These are phyloP conservation scores for Microcyclospora tardicrescens DNA, from an alignment of 2,329 filamentous ascomycete genomes.

Conservation along the genomic window DNA sequence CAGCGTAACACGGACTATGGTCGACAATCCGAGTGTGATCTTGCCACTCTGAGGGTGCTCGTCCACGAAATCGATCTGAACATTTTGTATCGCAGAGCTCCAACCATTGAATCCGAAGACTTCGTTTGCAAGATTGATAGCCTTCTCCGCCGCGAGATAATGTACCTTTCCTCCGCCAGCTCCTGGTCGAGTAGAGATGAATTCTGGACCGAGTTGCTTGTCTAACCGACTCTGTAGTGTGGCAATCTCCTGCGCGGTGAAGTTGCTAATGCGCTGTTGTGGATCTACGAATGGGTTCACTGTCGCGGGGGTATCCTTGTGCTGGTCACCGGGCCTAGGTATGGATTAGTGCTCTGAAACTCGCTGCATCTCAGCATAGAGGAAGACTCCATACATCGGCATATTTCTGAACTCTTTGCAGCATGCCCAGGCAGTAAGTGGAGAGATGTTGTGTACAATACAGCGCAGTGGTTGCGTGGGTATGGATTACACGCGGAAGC, in stretches of 20 bases:
- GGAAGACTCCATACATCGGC: too few relatives aligned
- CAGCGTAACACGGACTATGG: conserved; percentile 80
- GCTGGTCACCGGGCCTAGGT: conserved; percentile 24
- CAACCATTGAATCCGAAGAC: conserved; percentile 96
- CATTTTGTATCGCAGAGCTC: conserved; percentile 90
- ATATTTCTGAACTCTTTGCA: too few relatives aligned
- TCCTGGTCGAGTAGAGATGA: conserved; percentile 75
- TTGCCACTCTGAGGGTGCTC: conserved; percentile 66
- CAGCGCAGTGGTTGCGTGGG: too few relatives aligned
- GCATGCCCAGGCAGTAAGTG: too few relatives aligned
- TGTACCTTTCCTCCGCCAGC: conserved; percentile 77
- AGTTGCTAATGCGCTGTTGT: conserved; percentile 57
- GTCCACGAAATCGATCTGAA: conserved; percentile 91
- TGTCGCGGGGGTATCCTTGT: conserved; percentile 26
- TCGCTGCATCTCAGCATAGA: too few relatives aligned
- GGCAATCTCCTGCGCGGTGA: conserved; percentile 81
- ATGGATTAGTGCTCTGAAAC: too few relatives aligned
- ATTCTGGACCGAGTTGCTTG: conserved; percentile 90
- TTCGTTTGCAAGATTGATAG: conserved; percentile 87
- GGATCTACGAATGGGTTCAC: conserved; percentile 72
- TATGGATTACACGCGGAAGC: too few relatives aligned
- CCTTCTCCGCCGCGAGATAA: conserved; percentile 93
- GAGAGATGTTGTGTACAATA: too few relatives aligned
- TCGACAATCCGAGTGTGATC: conserved; percentile 74
- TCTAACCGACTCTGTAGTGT: conserved; percentile 76